Evolutionary conservation across 371 early-diverging fungal species (phyloP), one percentile per base, ranked within the genome.

Genomic region (Saksenaea oblongispora): DNA sequence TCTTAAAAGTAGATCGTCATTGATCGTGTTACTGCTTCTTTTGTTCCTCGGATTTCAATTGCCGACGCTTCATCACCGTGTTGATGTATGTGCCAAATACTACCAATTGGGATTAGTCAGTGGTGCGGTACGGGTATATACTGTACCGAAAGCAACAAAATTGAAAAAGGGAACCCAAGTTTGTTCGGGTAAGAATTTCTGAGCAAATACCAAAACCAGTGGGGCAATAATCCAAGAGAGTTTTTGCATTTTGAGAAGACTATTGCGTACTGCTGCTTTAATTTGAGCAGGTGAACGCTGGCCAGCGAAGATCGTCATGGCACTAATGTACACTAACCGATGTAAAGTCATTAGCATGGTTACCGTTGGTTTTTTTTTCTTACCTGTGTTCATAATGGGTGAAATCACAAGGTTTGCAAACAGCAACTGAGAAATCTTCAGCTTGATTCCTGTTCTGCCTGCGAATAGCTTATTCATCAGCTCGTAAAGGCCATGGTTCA

Each of bases 111-210:
- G 24, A 47, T 47, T n/a, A 47, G 51, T 47, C n/a, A 14, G 26
- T 22, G 17, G 9, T 18, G 51, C 22, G 5, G 5, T 22, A n/a
- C n/a, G n/a, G 18, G 22, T 47, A 41, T 5, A 41, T 3, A 5
- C 22, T 71, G 74, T 82, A 82, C 83, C 59, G 70, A 93, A 95
- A 22, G 89, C 89, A 34, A 93, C 79, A 15, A 90, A 41, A 76
- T 94, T 93, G 83, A 94, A 95, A 84, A 93, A 95, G 18, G 95
- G 94, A n/a, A 92, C 88, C 94, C 94, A 95, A 47, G 89, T 79
- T 56, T 84, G 81, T 31, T 87, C 90, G 11, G 87, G 85, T 59
- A 93, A 69, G 67, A 87, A 88, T 75, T 85, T 87, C 80, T 90
- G 88, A 10, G 95, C 94, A 71, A 91, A 80, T 28, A 83, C 78